phyloP scores from a whole-genome alignment of 1,284 basidiomycete genomes.

The Microbotryomycetes sp. region DNA sequence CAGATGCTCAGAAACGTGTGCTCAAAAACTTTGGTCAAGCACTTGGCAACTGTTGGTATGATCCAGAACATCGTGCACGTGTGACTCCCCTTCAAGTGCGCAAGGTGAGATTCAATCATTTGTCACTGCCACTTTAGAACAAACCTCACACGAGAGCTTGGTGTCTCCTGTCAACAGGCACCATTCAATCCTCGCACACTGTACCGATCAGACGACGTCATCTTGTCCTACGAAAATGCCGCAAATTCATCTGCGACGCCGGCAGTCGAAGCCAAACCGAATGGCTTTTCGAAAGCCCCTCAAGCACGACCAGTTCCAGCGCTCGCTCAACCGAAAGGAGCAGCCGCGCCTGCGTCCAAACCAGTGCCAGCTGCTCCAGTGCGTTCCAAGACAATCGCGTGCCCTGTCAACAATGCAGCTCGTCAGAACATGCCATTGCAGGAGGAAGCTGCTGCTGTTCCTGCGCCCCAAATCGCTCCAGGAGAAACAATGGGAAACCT shows the following conservation, averaged over 20 bases:
- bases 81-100: conserved; percentile 72
- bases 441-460: neutral
- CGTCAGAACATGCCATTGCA: neutral
- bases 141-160: neutral
- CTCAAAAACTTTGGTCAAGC: conserved; percentile 89
- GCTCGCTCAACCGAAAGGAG: no score
- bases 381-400: neutral
- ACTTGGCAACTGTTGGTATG: conserved; percentile 91
- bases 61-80: conserved; percentile 80
- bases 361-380: no score
- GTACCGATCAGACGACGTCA: neutral
- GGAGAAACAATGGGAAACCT: neutral
- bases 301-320: no score
- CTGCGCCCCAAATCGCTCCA: neutral
- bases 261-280: conserved; percentile 63
- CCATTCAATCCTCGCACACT: no score
- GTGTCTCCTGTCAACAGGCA: neutral
- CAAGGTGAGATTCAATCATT: conserved; percentile 25
- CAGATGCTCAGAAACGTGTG: conserved; percentile 85
- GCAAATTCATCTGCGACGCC: conserved; percentile 66
- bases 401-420: no score
- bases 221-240: neutral
- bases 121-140: neutral
- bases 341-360: no score
- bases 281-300: neutral